Evolutionary conservation across 352 stramenopile species (phyloP).

Genomic region (Salisapilia sapeloensis): DNA sequence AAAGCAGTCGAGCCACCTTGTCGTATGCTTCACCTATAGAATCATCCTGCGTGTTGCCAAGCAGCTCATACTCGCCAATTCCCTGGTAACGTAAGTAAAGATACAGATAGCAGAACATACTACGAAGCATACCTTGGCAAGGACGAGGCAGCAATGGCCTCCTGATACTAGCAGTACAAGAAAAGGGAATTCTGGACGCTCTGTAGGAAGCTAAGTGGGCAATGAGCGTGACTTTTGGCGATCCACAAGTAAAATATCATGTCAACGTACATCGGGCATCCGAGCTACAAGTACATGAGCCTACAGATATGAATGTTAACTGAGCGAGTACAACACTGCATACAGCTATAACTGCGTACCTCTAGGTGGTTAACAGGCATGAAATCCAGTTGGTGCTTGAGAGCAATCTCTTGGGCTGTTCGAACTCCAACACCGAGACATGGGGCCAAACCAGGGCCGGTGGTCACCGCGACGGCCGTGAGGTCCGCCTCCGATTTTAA

Average conservation of each 20-base stretch:
- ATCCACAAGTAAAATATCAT: conserved; percentile 1
- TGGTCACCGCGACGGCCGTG: conserved; percentile 91
- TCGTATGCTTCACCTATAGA: conserved; percentile 97
- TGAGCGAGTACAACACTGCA: neutral
- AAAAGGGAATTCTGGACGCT: conserved; percentile 87
- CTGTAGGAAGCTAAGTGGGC: neutral
- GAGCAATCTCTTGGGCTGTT: conserved; percentile 64
- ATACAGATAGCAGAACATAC: conserved; percentile 1
- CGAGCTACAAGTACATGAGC: conserved; percentile 92
- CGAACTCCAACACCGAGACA: conserved; percentile 92
- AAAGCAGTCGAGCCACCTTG: conserved; percentile 93
- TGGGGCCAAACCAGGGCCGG: conserved; percentile 92
- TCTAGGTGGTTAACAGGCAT: conserved; percentile 96
- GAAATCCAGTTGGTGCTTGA: conserved; percentile 83
- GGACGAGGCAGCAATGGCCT: conserved; percentile 95
- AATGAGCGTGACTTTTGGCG: neutral
- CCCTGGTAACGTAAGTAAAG: conserved; percentile 22
- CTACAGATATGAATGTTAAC: conserved; percentile 4
- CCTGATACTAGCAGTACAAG: conserved; percentile 95
- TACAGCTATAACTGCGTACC: conserved; percentile 5
- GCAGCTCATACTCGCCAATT: conserved; percentile 85
- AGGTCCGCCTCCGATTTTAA: conserved; percentile 65
- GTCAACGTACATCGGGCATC: conserved; percentile 39
- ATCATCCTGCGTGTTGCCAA: conserved; percentile 96
- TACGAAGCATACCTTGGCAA: conserved; percentile 32